Evolutionary conservation across 2,329 filamentous ascomycete genomes (phyloP), one percentile per base, ranked within the genome.

Genomic region (Phialophora chinensis): DNA sequence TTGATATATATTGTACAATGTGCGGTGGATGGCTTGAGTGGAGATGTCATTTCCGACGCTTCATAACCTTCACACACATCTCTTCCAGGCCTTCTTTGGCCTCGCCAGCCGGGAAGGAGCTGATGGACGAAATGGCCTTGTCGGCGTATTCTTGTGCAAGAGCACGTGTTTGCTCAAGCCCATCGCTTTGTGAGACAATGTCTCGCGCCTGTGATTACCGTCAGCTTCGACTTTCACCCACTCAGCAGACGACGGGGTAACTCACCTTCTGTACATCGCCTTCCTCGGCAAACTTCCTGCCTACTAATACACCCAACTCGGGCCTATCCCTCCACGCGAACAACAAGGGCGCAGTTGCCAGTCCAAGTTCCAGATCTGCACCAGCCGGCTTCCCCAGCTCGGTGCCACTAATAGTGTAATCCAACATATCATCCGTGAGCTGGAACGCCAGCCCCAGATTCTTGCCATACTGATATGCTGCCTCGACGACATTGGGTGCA

Each of bases 391-490:
- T 99, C 27, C 95, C 95, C 50, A 99, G 82, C 77, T 97, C 93
- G 66, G 87, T 85, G 50, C 89, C 92, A 62, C 87, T 92, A 68
- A 92, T 87, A 0, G 95, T 98, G 78, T 98, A 99, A 79, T 99
- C 95, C 73, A 99, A 84, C 90, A 99, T 91, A 77, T 99, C 95
- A 77, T 99, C 95, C 17, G 99, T 94, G 10, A 99, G 85, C 83
- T 99, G 95, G 81, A 99, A 99, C 1, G 95, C 95, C 62, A 99
- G 81, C 1, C 95, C 95, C 55, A 99, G 79, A 74, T 99, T 98
- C 79, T 92, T 92, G 60, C 95, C 95, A 75, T 98, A 99, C 17
- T 86, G 80, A 76, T 99, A 99, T 1, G 94, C 92, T 10, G 93
- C 91, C 72, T 99, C 93, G 1, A 97, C 92, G 1, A 95, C 92